Percentiles rank a stretch among this genome's conserved stretches.
phyloP scores from a whole-genome alignment of 176 grass and related monocot genomes.

The Oropetium thomaeum region DNA sequence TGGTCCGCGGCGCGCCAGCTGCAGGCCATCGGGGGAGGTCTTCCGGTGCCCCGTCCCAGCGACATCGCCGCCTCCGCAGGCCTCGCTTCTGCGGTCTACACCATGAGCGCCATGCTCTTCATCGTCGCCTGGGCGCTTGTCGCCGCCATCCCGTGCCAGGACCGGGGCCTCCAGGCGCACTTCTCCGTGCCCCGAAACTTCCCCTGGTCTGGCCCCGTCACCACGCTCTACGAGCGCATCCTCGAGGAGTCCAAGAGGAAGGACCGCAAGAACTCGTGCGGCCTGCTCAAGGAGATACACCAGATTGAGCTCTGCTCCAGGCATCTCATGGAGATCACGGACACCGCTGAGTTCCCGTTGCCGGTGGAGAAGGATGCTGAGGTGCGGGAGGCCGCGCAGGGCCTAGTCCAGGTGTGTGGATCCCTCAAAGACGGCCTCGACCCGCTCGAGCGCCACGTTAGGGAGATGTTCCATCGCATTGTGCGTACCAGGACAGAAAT shows the following conservation, averaged over 20 bases:
- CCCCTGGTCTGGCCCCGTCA: slow-evolving; percentile 47
- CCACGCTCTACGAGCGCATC: slow-evolving; percentile 60
- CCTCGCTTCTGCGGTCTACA: slow-evolving; percentile 55
- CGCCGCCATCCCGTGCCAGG: slow-evolving; percentile 85
- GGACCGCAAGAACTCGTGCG: slow-evolving; percentile 71
- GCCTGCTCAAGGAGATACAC: slow-evolving; percentile 84
- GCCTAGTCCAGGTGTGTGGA: slow-evolving; percentile 57
- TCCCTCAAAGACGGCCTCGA: slow-evolving; percentile 69
- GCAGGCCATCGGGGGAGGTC: slow-evolving; percentile 67
- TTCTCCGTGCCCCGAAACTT: slow-evolving; percentile 61
- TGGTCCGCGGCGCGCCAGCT: slow-evolving; percentile 96
- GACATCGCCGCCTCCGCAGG: slow-evolving; percentile 54
- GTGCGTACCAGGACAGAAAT: slow-evolving; percentile 75
- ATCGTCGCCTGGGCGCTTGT: slow-evolving; percentile 66
- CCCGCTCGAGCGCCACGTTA: slow-evolving; percentile 79
- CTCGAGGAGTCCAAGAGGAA: slow-evolving; percentile 90
- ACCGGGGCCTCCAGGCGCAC: slow-evolving; percentile 71
- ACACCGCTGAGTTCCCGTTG: slow-evolving; percentile 62
- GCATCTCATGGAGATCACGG: slow-evolving; percentile 65
- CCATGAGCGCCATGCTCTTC: slow-evolving; percentile 66
- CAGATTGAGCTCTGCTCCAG: slow-evolving; percentile 74
- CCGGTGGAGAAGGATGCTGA: slow-evolving; percentile 50
- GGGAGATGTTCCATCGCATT: slow-evolving; percentile 79
- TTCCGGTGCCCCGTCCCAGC: slow-evolving; percentile 52
- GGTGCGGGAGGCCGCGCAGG: slow-evolving; percentile 50